Conservation (phyloP, 805 yeast species). For the Candida silvatica region DNA sequence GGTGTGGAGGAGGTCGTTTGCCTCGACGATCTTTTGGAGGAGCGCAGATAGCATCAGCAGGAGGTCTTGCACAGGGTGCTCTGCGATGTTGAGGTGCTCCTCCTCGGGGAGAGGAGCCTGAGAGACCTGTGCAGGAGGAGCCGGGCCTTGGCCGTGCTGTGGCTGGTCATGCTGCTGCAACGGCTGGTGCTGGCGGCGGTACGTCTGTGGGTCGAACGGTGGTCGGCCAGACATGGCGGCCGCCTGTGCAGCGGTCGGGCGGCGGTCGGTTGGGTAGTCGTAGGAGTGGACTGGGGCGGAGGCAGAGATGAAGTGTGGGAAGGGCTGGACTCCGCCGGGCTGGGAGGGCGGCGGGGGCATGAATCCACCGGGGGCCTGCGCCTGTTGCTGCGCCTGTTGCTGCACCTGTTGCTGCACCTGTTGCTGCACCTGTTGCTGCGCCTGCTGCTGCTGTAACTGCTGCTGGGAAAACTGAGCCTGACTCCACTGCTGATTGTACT, state of each 20-base stretch:
- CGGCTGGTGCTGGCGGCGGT: conserved; percentile 7
- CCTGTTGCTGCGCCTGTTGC: conserved; percentile 1
- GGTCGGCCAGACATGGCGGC: not conserved
- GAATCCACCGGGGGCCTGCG: too few relatives aligned
- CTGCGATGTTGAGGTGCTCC: conserved; percentile 67
- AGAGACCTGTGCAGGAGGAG: conserved; percentile 1
- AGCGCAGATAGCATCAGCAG: conserved; percentile 80
- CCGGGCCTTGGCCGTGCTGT: conserved; percentile 3
- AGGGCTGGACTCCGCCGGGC: conserved; percentile 11
- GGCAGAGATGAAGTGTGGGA: conserved; percentile 9
- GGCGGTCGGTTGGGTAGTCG: conserved; percentile 3
- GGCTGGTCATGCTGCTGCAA: conserved; percentile 1
- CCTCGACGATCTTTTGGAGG: conserved; percentile 78
- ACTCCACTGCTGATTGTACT: not conserved
- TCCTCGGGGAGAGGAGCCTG: conserved; percentile 5
- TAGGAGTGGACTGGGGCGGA: conserved; percentile 10
- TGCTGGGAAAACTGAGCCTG: conserved; percentile 1
- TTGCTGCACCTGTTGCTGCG: not conserved
- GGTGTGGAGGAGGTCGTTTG: conserved; percentile 78
- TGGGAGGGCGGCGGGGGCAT: too few relatives aligned
- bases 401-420: conserved; percentile 7
- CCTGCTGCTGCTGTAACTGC: conserved; percentile 3
- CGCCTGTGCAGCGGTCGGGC: not conserved
- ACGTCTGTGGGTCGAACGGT: conserved; percentile 7
- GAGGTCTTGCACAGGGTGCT: conserved; percentile 73